Conservation (phyloP, 257 asterid species). For the Lavandula angustifolia region DNA sequence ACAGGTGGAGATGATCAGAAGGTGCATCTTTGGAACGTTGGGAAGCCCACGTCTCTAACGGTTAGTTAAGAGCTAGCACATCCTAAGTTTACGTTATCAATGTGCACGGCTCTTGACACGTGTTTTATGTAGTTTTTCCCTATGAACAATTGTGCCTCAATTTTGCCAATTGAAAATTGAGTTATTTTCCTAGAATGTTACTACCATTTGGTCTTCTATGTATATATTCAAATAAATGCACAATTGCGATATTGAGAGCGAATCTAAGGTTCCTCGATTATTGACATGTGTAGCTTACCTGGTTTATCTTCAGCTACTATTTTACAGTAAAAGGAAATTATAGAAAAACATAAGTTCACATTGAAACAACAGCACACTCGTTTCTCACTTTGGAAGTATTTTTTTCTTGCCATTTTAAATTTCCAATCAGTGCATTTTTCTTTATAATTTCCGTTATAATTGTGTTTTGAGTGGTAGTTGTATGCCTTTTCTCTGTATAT, state of each 20-base stretch:
- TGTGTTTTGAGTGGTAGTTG: background rate
- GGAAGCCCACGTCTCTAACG: slow-evolving; percentile 76
- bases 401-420: background rate
- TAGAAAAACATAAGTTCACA: slow-evolving; percentile 8
- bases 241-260: background rate
- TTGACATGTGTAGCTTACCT: slow-evolving; percentile 22
- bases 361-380: slow-evolving; percentile 15
- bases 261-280: slow-evolving; percentile 17
- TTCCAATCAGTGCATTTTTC: background rate
- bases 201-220: slow-evolving; percentile 15
- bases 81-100: background rate
- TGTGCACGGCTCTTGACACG: slow-evolving; percentile 5
- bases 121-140: slow-evolving; percentile 19
- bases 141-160: slow-evolving; percentile 7
- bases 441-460: background rate
- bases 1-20: slow-evolving; percentile 99
- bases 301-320: slow-evolving; percentile 9
- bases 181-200: slow-evolving; percentile 2
- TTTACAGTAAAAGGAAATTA: slow-evolving; percentile 4
- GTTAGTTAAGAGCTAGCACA: slow-evolving; percentile 47
- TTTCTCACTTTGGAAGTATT: slow-evolving; percentile 14
- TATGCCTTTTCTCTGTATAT: slow-evolving; percentile 5
- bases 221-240: slow-evolving; percentile 19
- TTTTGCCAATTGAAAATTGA: background rate
- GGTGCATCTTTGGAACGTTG: slow-evolving; percentile 95